A percentile compares a stretch with the other conserved stretches of the same genome.
phyloP scores from a whole-genome alignment of 2,329 filamentous ascomycete genomes.

The Pyricularia pennisetigena region DNA sequence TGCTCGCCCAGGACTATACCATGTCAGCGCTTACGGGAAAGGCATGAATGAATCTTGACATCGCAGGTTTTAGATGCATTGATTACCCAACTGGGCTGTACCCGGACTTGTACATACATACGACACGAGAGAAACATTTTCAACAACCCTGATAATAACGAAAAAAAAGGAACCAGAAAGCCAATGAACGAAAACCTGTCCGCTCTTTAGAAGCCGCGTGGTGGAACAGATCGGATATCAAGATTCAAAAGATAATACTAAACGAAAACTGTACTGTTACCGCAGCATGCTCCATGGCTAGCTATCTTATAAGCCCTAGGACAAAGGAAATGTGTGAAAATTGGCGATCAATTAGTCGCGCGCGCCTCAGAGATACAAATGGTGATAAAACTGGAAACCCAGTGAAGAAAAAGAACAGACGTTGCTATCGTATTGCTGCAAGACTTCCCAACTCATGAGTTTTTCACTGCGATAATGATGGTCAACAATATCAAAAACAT shows the following conservation, averaged over 20 bases:
- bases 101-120: neutral
- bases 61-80: neutral
- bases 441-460: slow-evolving; percentile 17
- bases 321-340: neutral
- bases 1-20: neutral
- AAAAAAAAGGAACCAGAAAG: neutral
- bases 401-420: neutral
- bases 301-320: neutral
- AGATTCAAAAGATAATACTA: neutral
- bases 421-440: neutral
- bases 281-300: neutral
- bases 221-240: neutral
- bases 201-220: neutral
- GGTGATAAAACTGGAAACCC: neutral
- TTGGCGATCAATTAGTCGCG: neutral
- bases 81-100: neutral
- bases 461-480: slow-evolving; percentile 45
- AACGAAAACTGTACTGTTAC: neutral
- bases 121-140: neutral
- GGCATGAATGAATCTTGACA: neutral
- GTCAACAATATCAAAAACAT: slow-evolving; percentile 47
- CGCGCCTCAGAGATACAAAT: neutral
- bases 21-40: neutral
- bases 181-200: neutral
- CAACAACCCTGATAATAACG: neutral